These are phyloP conservation scores for Ganoderma multipileum DNA, from an alignment of 1,284 basidiomycete genomes.

Conservation along the genomic window DNA sequence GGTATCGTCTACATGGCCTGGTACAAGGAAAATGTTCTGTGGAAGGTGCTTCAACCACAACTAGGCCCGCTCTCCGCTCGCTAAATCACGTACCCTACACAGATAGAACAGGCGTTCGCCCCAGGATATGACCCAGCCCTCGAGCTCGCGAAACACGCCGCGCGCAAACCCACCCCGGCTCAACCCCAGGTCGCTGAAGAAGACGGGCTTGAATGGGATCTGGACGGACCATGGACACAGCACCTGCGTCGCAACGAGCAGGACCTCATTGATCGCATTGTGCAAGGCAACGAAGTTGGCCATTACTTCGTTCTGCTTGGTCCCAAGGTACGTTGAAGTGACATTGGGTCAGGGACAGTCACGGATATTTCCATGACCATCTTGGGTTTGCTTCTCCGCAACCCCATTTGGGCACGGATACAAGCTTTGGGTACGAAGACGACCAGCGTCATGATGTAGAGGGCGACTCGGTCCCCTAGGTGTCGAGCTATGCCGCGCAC, in stretches of 20 bases:
- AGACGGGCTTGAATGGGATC: slow-evolving; percentile 48
- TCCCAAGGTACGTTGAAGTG: slow-evolving; percentile 60
- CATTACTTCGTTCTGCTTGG: slow-evolving; percentile 82
- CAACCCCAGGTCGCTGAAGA: slow-evolving; percentile 7
- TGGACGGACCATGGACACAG: slow-evolving; percentile 55
- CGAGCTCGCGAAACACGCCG: slow-evolving; percentile 64
- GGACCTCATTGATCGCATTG: slow-evolving; percentile 76
- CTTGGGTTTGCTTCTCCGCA: no score
- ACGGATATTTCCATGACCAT: no score
- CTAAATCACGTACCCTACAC: slow-evolving; percentile 32
- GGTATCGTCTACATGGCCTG: slow-evolving; percentile 77
- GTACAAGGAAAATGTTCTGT: slow-evolving; percentile 84
- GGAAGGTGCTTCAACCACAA: slow-evolving; percentile 57
- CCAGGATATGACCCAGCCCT: slow-evolving; percentile 81
- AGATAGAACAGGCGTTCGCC: slow-evolving; percentile 72
- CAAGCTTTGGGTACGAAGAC: no score
- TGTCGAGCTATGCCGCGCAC: no score
- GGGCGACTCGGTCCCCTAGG: no score
- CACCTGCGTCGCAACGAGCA: slow-evolving; percentile 79
- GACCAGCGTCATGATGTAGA: no score
- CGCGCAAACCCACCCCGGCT: slow-evolving; percentile 30
- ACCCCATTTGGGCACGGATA: no score
- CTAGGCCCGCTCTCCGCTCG: background rate
- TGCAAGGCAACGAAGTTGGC: slow-evolving; percentile 74
- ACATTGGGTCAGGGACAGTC: no score